Percentiles rank a stretch among this genome's conserved stretches.
Conservation (phyloP, 2,329 filamentous ascomycete species). For the Diatrype stigma region DNA sequence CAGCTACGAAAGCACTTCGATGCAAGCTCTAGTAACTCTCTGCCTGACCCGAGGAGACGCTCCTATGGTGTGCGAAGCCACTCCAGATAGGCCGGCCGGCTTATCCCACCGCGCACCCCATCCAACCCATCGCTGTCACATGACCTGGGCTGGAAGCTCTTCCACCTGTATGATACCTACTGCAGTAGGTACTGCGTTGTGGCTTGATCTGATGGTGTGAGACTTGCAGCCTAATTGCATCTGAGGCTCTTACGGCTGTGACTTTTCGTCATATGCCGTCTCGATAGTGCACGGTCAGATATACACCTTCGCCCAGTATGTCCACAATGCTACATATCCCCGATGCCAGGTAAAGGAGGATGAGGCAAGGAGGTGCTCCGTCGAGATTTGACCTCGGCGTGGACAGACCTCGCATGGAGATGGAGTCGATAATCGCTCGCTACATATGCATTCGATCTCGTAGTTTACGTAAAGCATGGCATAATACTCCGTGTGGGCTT, state of each 20-base stretch:
- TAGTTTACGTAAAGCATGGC: neutral
- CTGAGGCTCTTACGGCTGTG: constrained; percentile 14
- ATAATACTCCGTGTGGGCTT: neutral
- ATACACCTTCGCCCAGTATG: neutral
- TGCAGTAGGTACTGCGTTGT: constrained; percentile 3
- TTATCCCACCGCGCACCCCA: neutral
- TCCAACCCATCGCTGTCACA: constrained; percentile 15
- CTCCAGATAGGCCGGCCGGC: no score
- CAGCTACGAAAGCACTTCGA: no score
- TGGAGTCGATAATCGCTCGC: no score
- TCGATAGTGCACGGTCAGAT: constrained; percentile 1
- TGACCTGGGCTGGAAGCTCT: constrained; percentile 12
- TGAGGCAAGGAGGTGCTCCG: neutral
- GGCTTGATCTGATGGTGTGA: constrained; percentile 8
- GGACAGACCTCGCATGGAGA: no score
- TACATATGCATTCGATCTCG: neutral
- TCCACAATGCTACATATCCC: neutral
- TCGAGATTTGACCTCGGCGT: neutral
- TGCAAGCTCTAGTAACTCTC: no score
- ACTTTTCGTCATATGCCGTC: constrained; percentile 12
- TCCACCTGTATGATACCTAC: constrained; percentile 12
- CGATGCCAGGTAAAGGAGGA: no score
- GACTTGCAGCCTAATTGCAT: constrained; percentile 16
- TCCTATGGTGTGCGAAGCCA: no score
- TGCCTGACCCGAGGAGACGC: no score